Percentiles rank a stretch among this genome's conserved stretches.
These are phyloP conservation scores for Amanita rimosa DNA, from an alignment of 768 basidiomycete genomes.

Conservation along the genomic window DNA sequence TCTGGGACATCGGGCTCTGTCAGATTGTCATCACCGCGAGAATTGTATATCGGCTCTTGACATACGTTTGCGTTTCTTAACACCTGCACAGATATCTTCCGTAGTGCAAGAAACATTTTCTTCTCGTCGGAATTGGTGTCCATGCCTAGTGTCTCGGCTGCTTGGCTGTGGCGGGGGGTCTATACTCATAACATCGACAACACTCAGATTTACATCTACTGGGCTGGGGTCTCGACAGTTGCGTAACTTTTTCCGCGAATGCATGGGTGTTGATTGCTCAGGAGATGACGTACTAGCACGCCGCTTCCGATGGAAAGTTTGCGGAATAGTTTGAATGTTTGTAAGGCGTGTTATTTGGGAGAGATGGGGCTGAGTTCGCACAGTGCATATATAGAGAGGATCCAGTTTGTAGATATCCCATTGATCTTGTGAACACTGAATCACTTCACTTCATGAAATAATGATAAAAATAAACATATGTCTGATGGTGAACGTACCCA, in stretches of 20 bases:
- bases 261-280: neutral
- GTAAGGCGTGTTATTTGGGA: constrained; percentile 21
- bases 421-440: constrained; percentile 57
- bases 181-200: constrained; percentile 41
- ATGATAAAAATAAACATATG: neutral
- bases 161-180: constrained; percentile 19
- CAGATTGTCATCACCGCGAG: neutral
- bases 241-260: neutral
- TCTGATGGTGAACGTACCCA: constrained; percentile 37
- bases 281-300: constrained; percentile 4
- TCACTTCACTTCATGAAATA: constrained; percentile 24
- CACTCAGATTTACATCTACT: constrained; percentile 26
- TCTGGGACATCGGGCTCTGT: constrained; percentile 1
- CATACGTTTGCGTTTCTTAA: constrained; percentile 3
- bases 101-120: neutral
- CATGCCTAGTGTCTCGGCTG: neutral
- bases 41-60: neutral
- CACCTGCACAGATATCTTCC: neutral
- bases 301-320: neutral
- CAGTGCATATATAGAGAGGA: constrained; percentile 56
- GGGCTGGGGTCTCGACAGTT: neutral
- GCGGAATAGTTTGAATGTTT: neutral
- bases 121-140: neutral
- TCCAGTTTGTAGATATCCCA: constrained; percentile 86
- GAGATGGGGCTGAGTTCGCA: constrained; percentile 30